Evolutionary conservation across 768 basidiomycete genomes (phyloP), one percentile per base, ranked within the genome.

Genomic region (Fomitopsis serialis): DNA sequence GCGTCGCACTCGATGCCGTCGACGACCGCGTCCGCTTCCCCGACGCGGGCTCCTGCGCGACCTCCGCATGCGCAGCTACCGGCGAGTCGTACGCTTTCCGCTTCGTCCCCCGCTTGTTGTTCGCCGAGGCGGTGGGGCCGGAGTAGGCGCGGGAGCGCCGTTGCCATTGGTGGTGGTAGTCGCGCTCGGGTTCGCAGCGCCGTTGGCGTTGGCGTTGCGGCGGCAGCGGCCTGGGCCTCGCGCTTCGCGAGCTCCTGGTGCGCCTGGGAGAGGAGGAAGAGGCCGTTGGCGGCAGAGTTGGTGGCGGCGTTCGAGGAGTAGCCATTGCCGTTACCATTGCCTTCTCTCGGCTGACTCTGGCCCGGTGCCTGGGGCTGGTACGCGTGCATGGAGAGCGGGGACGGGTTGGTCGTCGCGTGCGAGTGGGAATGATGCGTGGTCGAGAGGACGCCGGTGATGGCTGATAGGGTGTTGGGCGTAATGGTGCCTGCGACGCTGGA

Each of bases 221-320:
- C 70, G 19, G 72, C 63, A 43, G 61, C 61, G 6, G 57, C 60
- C 65, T 87, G 84, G 66, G 92, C 89, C 69, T 96, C 93, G n/a
- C 92, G 84, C 73, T 95, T 96, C 35, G 90, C 91, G 55, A 97
- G 82, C 75, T 96, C 94, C 68, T 97, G 94, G 66, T 97, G 94
- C 24, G 94, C 95, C 71, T 98, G 94, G 1, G 85, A 88, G 50
- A 98, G 84, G 45, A 98, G 76, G 73, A 95, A 98, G 44, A 98
- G 81, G 24, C 95, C 94, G 65, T 96, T 97, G 48, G 92, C 88
- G 50, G 92, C 91, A 19, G 82, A 77, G 52, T 54, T 56, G 4
- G 90, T 56, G 2, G 91, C 77, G 9, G 87, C 80, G 40, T 73
- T 84, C 45, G 76, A 76, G 2, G 87, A 72, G 12, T 52, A 51